phyloP scores from a whole-genome alignment of 2,329 filamentous ascomycete genomes.

The Sclerotinia subarctica region DNA sequence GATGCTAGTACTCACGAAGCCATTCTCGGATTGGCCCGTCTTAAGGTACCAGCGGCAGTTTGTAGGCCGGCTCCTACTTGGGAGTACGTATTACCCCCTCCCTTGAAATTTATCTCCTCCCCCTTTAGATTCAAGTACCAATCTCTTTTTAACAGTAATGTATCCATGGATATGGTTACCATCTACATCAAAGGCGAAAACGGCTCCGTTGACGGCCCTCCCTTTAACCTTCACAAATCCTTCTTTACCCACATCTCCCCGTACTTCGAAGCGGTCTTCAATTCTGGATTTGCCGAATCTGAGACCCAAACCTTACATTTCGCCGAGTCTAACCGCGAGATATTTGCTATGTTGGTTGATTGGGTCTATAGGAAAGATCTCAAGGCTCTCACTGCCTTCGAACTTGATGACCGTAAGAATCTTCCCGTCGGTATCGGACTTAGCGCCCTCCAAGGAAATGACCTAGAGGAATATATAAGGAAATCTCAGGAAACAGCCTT shows the following conservation, averaged over 20 bases:
- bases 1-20: neutral
- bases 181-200: conserved; percentile 1
- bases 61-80: neutral
- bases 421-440: neutral
- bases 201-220: neutral
- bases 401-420: neutral
- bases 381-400: neutral
- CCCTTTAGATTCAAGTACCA: neutral
- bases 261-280: conserved; percentile 18
- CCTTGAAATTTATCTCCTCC: neutral
- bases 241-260: conserved; percentile 14
- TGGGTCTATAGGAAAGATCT: neutral
- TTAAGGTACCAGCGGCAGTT: neutral
- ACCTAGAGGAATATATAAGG: neutral
- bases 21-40: neutral
- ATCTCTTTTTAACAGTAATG: neutral
- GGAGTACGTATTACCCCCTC: neutral
- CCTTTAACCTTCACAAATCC: conserved; percentile 4
- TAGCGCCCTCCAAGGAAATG: neutral
- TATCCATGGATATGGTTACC: neutral
- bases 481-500: neutral
- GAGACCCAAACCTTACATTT: conserved; percentile 4
- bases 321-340: neutral
- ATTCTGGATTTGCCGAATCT: conserved; percentile 15
- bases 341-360: neutral